These are phyloP conservation scores for Coniosporium tulheliwenetii DNA, from an alignment of 2,329 filamentous ascomycete genomes.

Conservation along the genomic window DNA sequence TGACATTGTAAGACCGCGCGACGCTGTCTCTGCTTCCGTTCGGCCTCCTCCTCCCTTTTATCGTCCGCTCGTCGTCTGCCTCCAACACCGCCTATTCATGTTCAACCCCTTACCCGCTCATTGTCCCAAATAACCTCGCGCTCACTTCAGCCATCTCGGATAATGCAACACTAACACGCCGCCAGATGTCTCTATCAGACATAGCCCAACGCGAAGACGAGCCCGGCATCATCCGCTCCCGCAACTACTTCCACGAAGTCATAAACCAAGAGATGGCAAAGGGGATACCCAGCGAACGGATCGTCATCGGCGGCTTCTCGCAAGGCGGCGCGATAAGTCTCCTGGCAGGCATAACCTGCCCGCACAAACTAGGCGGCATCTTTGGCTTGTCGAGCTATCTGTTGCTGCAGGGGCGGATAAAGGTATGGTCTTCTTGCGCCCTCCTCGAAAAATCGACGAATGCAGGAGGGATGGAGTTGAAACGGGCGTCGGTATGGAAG, in stretches of 20 bases:
- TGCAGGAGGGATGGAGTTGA: no score
- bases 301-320: slow-evolving; percentile 74
- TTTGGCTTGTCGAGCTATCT: slow-evolving; percentile 76
- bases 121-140: background rate
- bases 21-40: slow-evolving; percentile 13
- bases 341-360: slow-evolving; percentile 60
- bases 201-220: slow-evolving; percentile 45
- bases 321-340: slow-evolving; percentile 81
- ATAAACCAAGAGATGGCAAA: slow-evolving; percentile 67
- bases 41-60: slow-evolving; percentile 2
- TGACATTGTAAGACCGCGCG: slow-evolving; percentile 48
- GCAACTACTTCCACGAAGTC: slow-evolving; percentile 61
- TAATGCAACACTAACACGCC: slow-evolving; percentile 1
- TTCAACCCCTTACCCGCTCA: background rate
- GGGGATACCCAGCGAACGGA: slow-evolving; percentile 67
- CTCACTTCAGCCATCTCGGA: background rate
- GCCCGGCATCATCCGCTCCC: slow-evolving; percentile 55
- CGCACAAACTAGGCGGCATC: slow-evolving; percentile 69
- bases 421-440: no score
- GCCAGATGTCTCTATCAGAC: slow-evolving; percentile 27
- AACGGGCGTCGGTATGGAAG: no score
- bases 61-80: background rate
- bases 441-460: no score
- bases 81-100: background rate
- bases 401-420: slow-evolving; percentile 50